A percentile compares a stretch with the other conserved stretches of the same genome.
Evolutionary conservation across 2,329 filamentous ascomycete species (phyloP).

Genomic region (Tolypocladium tundrense): DNA sequence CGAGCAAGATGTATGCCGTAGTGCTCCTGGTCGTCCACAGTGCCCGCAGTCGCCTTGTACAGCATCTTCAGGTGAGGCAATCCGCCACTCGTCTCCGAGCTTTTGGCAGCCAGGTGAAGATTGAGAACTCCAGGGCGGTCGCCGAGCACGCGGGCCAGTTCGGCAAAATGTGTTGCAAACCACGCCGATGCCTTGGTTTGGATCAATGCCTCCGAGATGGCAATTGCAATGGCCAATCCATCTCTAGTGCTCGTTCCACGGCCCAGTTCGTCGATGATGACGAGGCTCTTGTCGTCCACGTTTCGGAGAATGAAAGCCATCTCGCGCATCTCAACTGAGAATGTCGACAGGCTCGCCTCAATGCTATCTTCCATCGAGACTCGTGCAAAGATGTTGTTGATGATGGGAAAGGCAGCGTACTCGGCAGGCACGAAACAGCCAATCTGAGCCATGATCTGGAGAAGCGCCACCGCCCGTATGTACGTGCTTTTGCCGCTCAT

Average conservation of each 20-base stretch:
- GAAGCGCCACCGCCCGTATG: constrained; percentile 73
- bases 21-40: constrained; percentile 52
- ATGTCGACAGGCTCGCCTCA: constrained; percentile 86
- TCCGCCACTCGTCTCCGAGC: constrained; percentile 37
- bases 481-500: constrained; percentile 99
- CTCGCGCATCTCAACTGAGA: constrained; percentile 90
- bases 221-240: constrained; percentile 78
- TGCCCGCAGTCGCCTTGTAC: constrained; percentile 70
- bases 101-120: constrained; percentile 67
- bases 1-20: constrained; percentile 81
- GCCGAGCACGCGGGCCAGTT: constrained; percentile 65
- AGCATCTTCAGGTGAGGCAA: constrained; percentile 67
- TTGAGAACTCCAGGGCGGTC: constrained; percentile 73
- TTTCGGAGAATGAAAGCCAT: constrained; percentile 87
- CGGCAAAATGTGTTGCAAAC: constrained; percentile 89
- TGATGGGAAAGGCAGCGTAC: constrained; percentile 71
- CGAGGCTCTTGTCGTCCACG: constrained; percentile 64
- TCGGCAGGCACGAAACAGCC: constrained; percentile 82
- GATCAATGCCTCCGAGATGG: constrained; percentile 80
- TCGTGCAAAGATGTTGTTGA: constrained; percentile 76
- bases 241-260: constrained; percentile 84
- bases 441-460: constrained; percentile 89
- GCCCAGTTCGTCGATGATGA: constrained; percentile 86
- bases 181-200: constrained; percentile 71
- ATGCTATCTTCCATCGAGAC: constrained; percentile 81